These are phyloP conservation scores for Diplocarpon rosae DNA, from an alignment of 2,329 filamentous ascomycete genomes.

Conservation along the genomic window DNA sequence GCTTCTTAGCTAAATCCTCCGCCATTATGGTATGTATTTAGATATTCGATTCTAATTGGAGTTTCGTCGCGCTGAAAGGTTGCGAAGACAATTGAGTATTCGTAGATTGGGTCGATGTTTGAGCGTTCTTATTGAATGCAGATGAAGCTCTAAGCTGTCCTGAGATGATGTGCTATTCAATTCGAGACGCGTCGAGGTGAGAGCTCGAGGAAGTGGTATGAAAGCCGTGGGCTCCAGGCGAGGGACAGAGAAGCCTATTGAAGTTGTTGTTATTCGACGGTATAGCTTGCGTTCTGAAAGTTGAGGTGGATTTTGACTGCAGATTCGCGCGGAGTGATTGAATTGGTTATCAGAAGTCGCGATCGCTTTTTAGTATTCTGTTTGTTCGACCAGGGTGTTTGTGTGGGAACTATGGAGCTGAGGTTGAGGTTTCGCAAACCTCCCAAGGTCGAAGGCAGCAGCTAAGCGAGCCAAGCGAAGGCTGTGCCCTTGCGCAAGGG, in stretches of 20 bases:
- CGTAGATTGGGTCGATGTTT: neutral
- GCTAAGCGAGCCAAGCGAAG: conserved; percentile 1
- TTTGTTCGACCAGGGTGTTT: conserved; percentile 8
- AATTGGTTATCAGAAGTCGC: conserved; percentile 8
- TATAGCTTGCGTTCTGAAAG: neutral
- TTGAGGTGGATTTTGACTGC: conserved; percentile 6
- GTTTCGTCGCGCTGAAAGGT: neutral
- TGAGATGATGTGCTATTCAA: conserved; percentile 5
- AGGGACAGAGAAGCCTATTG: conserved; percentile 11
- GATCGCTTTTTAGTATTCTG: neutral
- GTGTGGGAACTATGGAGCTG: conserved; percentile 11
- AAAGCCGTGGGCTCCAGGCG: conserved; percentile 10
- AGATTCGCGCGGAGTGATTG: conserved; percentile 10
- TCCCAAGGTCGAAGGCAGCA: neutral
- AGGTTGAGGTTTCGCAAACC: conserved; percentile 6
- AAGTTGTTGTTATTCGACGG: conserved; percentile 1
- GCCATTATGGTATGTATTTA: conserved; percentile 30
- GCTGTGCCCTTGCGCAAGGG: neutral
- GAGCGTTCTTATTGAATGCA: conserved; percentile 2
- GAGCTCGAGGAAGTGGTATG: conserved; percentile 5
- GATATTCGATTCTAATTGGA: neutral
- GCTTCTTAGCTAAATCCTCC: conserved; percentile 40
- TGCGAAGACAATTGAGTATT: neutral
- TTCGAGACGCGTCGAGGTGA: neutral
- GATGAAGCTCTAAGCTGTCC: conserved; percentile 8